Percentiles rank a stretch among this genome's conserved stretches.
Evolutionary conservation across 176 grass and related monocot species (phyloP).

Genomic region (Coix lacrymajobi): DNA sequence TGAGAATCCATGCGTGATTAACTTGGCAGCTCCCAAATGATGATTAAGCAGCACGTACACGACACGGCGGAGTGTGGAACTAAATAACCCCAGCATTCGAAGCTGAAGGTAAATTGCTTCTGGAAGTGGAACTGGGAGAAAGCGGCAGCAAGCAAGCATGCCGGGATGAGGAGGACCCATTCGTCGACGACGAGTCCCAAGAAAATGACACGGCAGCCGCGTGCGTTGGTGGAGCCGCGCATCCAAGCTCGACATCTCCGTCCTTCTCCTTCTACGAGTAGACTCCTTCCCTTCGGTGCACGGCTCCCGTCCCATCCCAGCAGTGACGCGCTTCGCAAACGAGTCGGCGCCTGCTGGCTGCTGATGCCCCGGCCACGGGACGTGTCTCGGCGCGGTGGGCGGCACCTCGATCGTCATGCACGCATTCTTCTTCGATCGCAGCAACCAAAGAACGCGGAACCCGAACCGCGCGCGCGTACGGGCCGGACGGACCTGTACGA

Average conservation of each 20-base stretch:
- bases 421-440: background rate
- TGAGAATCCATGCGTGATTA: background rate
- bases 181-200: background rate
- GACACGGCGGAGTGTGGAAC: background rate
- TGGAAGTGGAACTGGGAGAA: background rate
- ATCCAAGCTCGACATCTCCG: background rate
- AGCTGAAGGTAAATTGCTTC: background rate
- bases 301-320: conserved; percentile 17
- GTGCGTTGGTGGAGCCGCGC: background rate
- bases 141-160: background rate
- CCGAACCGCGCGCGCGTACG: background rate
- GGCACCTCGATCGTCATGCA: background rate
- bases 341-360: background rate
- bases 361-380: background rate
- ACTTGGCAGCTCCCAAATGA: background rate
- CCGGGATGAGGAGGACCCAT: background rate
- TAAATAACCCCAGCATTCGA: background rate
- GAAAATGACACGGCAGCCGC: background rate
- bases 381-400: background rate
- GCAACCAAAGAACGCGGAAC: background rate
- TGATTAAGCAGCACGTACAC: background rate
- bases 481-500: background rate
- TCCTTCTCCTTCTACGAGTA: too few species aligned
- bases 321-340: background rate
- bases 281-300: background rate